phyloP scores from a whole-genome alignment of 179 eudicot species.

The Sideroxylon spinosum region DNA sequence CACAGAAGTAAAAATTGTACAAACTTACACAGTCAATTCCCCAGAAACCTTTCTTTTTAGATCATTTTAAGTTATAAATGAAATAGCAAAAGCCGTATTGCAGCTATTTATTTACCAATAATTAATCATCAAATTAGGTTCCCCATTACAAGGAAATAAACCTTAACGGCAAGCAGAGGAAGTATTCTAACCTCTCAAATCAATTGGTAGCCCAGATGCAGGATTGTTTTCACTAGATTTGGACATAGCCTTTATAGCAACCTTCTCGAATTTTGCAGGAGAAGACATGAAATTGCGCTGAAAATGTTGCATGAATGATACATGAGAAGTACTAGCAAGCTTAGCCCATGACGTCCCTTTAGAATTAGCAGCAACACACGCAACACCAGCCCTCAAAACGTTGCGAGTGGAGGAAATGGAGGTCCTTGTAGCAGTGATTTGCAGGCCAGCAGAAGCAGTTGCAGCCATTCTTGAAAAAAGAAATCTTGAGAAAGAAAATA shows the following conservation, averaged over 20 bases:
- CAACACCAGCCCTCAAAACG: conserved; percentile 37
- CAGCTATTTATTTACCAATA: not conserved
- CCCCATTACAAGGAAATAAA: not conserved
- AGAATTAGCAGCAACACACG: conserved; percentile 31
- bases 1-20: not conserved
- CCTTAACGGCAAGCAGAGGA: not conserved
- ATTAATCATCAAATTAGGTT: not conserved
- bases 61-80: not conserved
- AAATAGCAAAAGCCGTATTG: not conserved
- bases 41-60: not conserved
- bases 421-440: conserved; percentile 52
- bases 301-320: conserved; percentile 44
- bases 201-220: conserved; percentile 55
- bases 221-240: conserved; percentile 57
- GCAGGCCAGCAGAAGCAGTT: conserved; percentile 60
- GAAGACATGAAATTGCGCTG: conserved; percentile 41
- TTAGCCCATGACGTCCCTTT: conserved; percentile 40
- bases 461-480: conserved; percentile 47
- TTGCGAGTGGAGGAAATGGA: conserved; percentile 39
- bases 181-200: conserved; percentile 59
- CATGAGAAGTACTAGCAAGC: conserved; percentile 46
- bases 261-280: conserved; percentile 29
- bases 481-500: conserved; percentile 4
- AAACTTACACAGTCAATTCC: not conserved
- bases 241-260: conserved; percentile 62